Base-by-base conservation (phyloP, 305 asterid genomes). In the Solanum hybrid region DNA sequence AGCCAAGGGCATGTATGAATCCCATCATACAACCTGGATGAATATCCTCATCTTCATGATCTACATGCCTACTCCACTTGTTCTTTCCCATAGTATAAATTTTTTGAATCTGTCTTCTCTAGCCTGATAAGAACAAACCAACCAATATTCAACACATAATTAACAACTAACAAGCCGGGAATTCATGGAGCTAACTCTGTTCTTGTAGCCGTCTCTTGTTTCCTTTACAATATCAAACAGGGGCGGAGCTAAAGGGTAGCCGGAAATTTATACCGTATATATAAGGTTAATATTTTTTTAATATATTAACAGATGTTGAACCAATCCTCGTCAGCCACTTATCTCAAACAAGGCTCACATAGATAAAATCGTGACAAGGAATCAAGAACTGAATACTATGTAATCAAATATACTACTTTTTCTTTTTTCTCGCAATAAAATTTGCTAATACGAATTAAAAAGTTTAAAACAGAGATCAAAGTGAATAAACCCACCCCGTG, bases 11-110 rank as follows among this genome's bases (percentile, higher is more conserved):
- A 87, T 94, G 95, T 29, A 93, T 89, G 73, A 97, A 88, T 3
- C 98, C 95, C 95, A 94, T 93, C 90, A 93, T 93, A 90, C 97
- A 94, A 13, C 97, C 94, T 3, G 93, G 93, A 91, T 92, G 95
- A 82, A 91, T 89, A 37, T 91, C 32, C 11, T 91, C 88, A 14
- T 90, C 84, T 86, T 89, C 92, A 65, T 94, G 92, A 31, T 93
- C 81, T 3, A 87, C 75, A 41, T 87, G 91, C 92, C 91, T 93
- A 57, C 20, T 86, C 91, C 93, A 68, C 22, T 89, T 79, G 84
- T 81, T 90, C 91, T 91, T 96, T 91, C 97, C 96, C 98, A 96
- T 96, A 20, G 32, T 90, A 29, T 61, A 14, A 61, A 10, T 29
- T 37, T 37, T 75, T 51, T 38, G 10, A 68, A 26, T 34, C 20